phyloP scores from a whole-genome alignment of 73 alveolate genomes.

The Paramecium tetraurelia region DNA sequence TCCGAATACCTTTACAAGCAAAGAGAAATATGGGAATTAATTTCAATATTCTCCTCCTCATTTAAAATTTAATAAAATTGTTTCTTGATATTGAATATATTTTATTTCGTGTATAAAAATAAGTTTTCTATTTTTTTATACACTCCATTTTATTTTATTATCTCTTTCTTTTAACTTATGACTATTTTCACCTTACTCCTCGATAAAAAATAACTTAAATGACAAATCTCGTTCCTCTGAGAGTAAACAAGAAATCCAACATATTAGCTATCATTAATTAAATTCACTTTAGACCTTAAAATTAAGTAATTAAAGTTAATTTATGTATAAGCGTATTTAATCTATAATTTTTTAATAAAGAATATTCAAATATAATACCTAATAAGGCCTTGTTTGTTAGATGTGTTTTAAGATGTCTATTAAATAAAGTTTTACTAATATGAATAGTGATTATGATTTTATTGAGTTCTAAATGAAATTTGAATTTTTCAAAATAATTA shows the following conservation, averaged over 20 bases:
- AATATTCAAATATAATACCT: background rate
- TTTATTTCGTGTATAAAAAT: background rate
- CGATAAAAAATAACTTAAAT: background rate
- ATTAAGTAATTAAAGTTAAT: background rate
- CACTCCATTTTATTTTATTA: background rate
- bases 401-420: background rate
- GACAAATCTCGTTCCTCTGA: background rate
- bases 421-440: background rate
- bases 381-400: background rate
- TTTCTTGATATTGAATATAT: background rate
- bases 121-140: background rate
- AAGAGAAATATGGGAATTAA: background rate
- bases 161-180: background rate
- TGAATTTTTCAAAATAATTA: background rate
- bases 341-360: background rate
- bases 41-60: constrained; percentile 39
- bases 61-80: constrained; percentile 16
- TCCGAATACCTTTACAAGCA: background rate
- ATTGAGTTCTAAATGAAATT: background rate
- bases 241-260: background rate
- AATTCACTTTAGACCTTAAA: background rate
- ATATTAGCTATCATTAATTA: background rate
- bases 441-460: background rate
- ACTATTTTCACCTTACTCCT: too few relatives aligned
- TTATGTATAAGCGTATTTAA: background rate